Evolutionary conservation across 2,329 filamentous ascomycete genomes (phyloP).

Genomic region (Alternaria triticimaculans): DNA sequence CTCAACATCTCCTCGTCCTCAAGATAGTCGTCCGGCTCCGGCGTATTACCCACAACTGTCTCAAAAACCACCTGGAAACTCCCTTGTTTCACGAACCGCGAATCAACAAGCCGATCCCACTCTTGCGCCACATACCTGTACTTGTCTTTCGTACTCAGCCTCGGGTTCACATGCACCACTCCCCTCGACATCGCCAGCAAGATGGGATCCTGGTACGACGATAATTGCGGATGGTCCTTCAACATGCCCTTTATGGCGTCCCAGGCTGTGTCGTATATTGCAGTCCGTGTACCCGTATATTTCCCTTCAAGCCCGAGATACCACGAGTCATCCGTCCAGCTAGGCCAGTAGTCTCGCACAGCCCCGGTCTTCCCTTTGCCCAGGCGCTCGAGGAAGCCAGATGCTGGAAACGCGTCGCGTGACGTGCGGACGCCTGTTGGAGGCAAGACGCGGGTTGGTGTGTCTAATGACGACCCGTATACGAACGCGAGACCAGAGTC

Average conservation of each 20-base stretch:
- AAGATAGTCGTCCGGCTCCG: neutral
- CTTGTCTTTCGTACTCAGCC: neutral
- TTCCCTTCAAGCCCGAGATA: constrained; percentile 5
- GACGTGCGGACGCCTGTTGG: neutral
- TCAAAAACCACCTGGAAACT: constrained; percentile 21
- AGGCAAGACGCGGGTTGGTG: neutral
- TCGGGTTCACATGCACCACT: constrained; percentile 1
- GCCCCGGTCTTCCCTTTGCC: neutral
- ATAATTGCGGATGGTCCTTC: constrained; percentile 10
- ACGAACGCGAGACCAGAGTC: constrained; percentile 9
- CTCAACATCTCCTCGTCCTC: neutral
- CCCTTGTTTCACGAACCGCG: constrained; percentile 10
- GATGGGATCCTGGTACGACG: constrained; percentile 16
- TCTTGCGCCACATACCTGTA: constrained; percentile 16
- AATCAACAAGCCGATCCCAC: constrained; percentile 25
- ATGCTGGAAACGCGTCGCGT: constrained; percentile 4
- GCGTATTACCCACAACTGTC: neutral
- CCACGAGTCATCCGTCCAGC: constrained; percentile 6
- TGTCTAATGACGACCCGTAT: neutral
- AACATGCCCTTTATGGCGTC: constrained; percentile 21
- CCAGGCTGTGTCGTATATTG: constrained; percentile 21
- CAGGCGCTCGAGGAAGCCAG: constrained; percentile 5
- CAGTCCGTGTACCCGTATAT: neutral
- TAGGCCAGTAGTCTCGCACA: constrained; percentile 17
- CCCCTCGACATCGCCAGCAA: constrained; percentile 15